Base-by-base conservation (phyloP, 2,329 filamentous ascomycete genomes). In the Hypoxylon sp. region DNA sequence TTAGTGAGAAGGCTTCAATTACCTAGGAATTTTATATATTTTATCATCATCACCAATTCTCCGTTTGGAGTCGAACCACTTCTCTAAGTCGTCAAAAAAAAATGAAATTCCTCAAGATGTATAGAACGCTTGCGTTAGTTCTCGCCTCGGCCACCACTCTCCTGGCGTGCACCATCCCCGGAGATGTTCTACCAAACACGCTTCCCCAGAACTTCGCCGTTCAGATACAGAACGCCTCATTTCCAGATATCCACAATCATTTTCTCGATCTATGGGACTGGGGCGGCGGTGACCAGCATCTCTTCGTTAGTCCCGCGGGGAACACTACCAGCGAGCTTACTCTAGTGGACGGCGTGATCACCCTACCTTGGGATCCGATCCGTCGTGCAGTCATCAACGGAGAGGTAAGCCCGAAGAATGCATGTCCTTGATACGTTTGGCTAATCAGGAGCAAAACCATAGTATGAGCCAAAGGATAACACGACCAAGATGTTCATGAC, bases 401-500 rank as follows among this genome's bases (percentile, higher is more conserved):
- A 67, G 82, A 84, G 75, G 82, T 83, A 76, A 61, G 68, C 42
- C 51, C n/a, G 14, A 55, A 3, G 4, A 47, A 5, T 29, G 37
- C 42, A 9, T 50, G 26, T 5, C 5, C 29, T 8, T 5, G 5
- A 33, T 11, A 3, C 5, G 14, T 42, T 11, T 6, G 0, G 63
- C 37, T 39, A 19, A 56, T 13, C 10, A 59, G 22, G 13, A 11
- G 14, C 2, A 22, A 24, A 26, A 13, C 19, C 52, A 6, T 57
- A 83, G 81, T 82, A 82, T 65, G 78, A 80, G 22, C 72, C 73
- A n/a, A 74, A 77, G 31, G 82, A 84, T 70, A 81, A 84, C 70
- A 84, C 82, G 2, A 84, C 82, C 44, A 84, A 84, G 73, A 78
- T 83, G 71, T 84, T 84, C 75, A 83, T 83, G 80, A 84, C 83